A percentile compares a stretch with the other conserved stretches of the same genome.
Conservation (phyloP, 768 basidiomycete genomes). For the Suillus sp. region DNA sequence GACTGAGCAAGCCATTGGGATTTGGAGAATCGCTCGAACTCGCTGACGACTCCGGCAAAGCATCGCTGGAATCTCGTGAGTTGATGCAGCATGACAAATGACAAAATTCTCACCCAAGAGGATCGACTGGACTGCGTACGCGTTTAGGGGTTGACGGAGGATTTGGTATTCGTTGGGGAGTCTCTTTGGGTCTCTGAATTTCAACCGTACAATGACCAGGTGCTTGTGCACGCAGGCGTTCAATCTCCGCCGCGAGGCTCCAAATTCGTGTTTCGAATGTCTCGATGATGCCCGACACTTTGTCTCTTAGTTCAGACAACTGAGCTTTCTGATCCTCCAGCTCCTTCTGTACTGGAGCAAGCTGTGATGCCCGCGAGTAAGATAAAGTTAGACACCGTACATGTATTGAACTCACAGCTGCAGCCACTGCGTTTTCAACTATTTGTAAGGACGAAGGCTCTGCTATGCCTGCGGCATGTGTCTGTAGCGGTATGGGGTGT, state of each 20-base stretch:
- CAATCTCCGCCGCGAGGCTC: slow-evolving; percentile 38
- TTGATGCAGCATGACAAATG: not conserved
- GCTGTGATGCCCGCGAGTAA: slow-evolving; percentile 32
- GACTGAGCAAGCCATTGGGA: slow-evolving; percentile 16
- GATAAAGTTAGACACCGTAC: not conserved
- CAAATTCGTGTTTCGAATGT: slow-evolving; percentile 42
- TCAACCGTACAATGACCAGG: slow-evolving; percentile 13
- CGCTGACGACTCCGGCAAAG: slow-evolving; percentile 22
- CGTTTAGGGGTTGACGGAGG: slow-evolving; percentile 39
- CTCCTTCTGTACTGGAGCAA: slow-evolving; percentile 55
- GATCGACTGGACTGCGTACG: slow-evolving; percentile 32
- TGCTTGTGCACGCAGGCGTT: slow-evolving; percentile 29
- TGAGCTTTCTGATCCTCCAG: slow-evolving; percentile 49
- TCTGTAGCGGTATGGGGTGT: not conserved
- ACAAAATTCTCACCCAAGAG: slow-evolving; percentile 26
- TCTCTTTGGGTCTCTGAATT: slow-evolving; percentile 17
- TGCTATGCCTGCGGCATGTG: not conserved
- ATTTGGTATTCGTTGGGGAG: slow-evolving; percentile 26
- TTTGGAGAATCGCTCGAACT: slow-evolving; percentile 25
- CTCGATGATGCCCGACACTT: slow-evolving; percentile 30
- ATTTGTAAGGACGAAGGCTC: not conserved
- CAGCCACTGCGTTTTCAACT: slow-evolving; percentile 23
- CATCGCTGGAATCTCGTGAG: slow-evolving; percentile 26
- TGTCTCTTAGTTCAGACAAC: slow-evolving; percentile 37
- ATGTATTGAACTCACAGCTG: slow-evolving; percentile 30